Evolutionary conservation across 768 basidiomycete species (phyloP), one percentile per base, ranked within the genome.

Genomic region (Trametopsis cervina): DNA sequence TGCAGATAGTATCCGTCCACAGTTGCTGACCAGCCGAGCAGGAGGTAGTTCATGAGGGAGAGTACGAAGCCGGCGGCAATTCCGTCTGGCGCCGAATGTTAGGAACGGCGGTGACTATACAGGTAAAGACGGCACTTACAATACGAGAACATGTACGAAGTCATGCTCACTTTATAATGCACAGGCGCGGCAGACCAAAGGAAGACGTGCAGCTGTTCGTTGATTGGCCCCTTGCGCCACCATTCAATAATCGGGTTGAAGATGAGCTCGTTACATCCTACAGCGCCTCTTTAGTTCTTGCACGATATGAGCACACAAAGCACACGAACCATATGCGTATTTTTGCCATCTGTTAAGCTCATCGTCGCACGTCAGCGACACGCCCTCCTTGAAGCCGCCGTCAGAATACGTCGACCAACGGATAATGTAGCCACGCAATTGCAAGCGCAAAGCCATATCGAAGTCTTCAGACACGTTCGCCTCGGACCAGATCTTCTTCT

Each of bases 281-380:
- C 9, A 35, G 11, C 26, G 20, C 10, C 13, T 4, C 41, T 10
- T 25, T 15, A 23, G 46, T 27, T 49, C 37, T 42, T 23, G 45
- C 29, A 26, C 51, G 36, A 24, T 0, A 46, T 26, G 25, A 37
- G 26, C 12, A 17, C 21, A 24, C 13, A 7, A 24, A 42, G 4
- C 56, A 64, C 7, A 47, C 59, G 44, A 58, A 77, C 83, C 86
- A 64, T 86, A 88, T 0, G 84, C 72, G 53, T 89, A 89, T 61
- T 93, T 95, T 53, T 93, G 89, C 92, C 92, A 95, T 2, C 92
- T 66, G 57, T 93, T 93, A 6, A 95, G 69, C 63, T 95, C 92
- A 58, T 95, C 92, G 45, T 92, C 89, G 44, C 81, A 82, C 0
- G 92, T 92, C 15, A 95, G 70, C 0, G 85, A 88, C 12, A 95